phyloP scores from a whole-genome alignment of 768 basidiomycete genomes.

The Sistotremastrum suecicum region DNA sequence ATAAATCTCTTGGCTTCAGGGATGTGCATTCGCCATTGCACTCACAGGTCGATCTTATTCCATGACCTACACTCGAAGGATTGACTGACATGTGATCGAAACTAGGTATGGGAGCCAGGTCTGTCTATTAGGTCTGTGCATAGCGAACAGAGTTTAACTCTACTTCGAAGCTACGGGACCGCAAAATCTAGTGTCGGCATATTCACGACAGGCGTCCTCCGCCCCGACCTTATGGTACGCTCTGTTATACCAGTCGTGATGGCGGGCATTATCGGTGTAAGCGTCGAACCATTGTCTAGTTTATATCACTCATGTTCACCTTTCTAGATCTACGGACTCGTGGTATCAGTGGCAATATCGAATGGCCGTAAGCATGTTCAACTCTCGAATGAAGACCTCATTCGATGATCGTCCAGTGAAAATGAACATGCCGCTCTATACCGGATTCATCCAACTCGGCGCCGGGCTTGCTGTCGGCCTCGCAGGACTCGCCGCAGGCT shows the following conservation, averaged over 20 bases:
- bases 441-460: conserved; percentile 88
- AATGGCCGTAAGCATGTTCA: conserved; percentile 47
- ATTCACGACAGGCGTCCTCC: conserved; percentile 93
- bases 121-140: conserved; percentile 10
- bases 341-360: conserved; percentile 93
- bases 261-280: conserved; percentile 99
- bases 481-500: conserved; percentile 92
- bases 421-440: conserved; percentile 75
- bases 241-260: conserved; percentile 96
- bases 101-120: conserved; percentile 80
- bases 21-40: conserved; percentile 92
- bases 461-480: conserved; percentile 87
- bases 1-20: conserved; percentile 29
- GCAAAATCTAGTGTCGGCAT: conserved; percentile 98
- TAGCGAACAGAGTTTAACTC: background rate
- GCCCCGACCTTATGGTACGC: conserved; percentile 97
- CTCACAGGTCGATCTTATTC: conserved; percentile 70
- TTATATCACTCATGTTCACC: background rate
- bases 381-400: background rate
- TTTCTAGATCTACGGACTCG: conserved; percentile 84
- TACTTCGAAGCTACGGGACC: conserved; percentile 72
- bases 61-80: background rate
- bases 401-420: conserved; percentile 30
- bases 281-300: conserved; percentile 18
- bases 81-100: background rate